phyloP scores from a whole-genome alignment of 2,329 filamentous ascomycete genomes.

The Myriosclerotinia scirpicola region DNA sequence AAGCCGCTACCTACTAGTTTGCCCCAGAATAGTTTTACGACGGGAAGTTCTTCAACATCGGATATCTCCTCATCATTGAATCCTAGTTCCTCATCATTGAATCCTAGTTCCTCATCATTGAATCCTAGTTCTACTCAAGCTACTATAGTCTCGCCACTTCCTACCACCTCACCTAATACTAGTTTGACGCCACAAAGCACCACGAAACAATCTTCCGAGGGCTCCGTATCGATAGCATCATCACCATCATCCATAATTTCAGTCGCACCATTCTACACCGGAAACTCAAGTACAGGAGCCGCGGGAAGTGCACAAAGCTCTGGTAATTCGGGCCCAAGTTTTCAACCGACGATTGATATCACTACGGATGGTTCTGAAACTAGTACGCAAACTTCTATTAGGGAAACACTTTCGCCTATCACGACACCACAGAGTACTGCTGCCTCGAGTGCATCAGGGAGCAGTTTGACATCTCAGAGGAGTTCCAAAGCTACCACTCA shows the following conservation, averaged over 20 bases:
- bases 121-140: not conserved
- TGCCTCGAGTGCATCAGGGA: not conserved
- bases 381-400: not conserved
- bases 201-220: not conserved
- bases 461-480: not conserved
- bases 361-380: not conserved
- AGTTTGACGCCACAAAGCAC: not conserved
- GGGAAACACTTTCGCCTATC: not conserved
- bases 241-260: not conserved
- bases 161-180: not conserved
- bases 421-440: not conserved
- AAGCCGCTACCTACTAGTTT: not conserved
- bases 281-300: not conserved
- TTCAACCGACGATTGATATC: not conserved
- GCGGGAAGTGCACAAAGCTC: not conserved
- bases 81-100: not conserved
- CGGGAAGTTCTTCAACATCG: not conserved
- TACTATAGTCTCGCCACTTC: not conserved
- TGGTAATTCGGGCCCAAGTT: not conserved
- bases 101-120: not conserved
- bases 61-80: not conserved
- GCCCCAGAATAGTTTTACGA: not conserved
- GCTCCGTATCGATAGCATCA: not conserved
- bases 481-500: not conserved
- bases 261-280: not conserved